Base-by-base conservation (phyloP, 2,329 filamentous ascomycete genomes). In the Cladosporium sp. region DNA sequence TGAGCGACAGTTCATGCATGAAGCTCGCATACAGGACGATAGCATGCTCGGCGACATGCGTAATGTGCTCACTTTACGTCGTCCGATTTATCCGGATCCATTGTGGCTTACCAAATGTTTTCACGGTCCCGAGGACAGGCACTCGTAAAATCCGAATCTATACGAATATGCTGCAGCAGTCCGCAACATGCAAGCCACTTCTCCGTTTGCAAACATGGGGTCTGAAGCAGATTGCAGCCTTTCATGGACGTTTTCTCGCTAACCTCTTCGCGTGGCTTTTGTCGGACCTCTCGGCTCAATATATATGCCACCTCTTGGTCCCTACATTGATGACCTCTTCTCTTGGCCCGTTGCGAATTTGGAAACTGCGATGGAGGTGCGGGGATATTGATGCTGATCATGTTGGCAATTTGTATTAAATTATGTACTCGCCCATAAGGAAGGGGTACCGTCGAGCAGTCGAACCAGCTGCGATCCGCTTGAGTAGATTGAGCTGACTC, bases 41-140 rank as follows among this genome's bases (percentile, higher is more conserved):
- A 15, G 19, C 28, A 19, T 36, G 2, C 8, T n/a, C n/a, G 25
- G 42, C 9, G 2, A 4, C 24, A 36, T 9, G 47, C 12, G 17
- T 6, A 13, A 35, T 50, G 47, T 36, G 28, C 36, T 50, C 47
- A 50, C 32, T 48, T 8, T 45, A 45, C 17, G 3, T 24, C 17
- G 17, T 19, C 36, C 19, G 25, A 56, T 59, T 55, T 40, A 52
- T 37, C 52, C 40, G 51, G 39, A 13, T 36, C 47, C 24, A 47
- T 47, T 37, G 51, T 37, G 51, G 51, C 51, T 47, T 55, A 28
- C 39, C 8, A 4, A 19, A 19, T 7, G 12, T 32, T 17, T 50
- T 5, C 7, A 44, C 22, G 1, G 17, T 36, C 9, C 19, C 47
- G n/a, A n/a, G 8, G n/a, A 24, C 39, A 51, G 28, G 8, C 24